These are phyloP conservation scores for Haematococcus lacustris DNA, from an alignment of 139 green algal genomes.

Conservation along the genomic window DNA sequence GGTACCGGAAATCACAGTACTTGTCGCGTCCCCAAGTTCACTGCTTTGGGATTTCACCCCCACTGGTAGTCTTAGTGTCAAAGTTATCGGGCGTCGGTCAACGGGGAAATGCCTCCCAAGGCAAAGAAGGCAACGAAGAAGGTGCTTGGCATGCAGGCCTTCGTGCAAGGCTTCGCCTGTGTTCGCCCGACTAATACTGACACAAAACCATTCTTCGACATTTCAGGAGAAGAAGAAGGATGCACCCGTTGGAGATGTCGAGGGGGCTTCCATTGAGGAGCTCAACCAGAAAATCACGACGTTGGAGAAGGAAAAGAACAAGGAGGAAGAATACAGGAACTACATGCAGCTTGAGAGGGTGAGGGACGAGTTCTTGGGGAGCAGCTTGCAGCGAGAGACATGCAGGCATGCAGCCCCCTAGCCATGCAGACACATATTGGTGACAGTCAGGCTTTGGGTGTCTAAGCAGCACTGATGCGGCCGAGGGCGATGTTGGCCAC, in stretches of 20 bases:
- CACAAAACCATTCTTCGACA: neutral
- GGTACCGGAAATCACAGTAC: neutral
- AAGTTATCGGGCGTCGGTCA: too few species aligned
- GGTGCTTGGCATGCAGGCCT: slow-evolving; percentile 15
- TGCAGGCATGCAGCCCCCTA: too few species aligned
- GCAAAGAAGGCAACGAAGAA: slow-evolving; percentile 35
- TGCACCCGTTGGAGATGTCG: slow-evolving; percentile 43
- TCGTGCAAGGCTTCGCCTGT: neutral
- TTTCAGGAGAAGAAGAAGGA: slow-evolving; percentile 53
- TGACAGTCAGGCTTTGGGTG: too few species aligned
- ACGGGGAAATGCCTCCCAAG: slow-evolving; percentile 23
- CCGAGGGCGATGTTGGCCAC: slow-evolving; percentile 9
- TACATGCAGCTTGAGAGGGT: slow-evolving; percentile 90
- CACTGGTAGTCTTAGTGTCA: neutral
- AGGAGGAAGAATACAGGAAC: slow-evolving; percentile 83
- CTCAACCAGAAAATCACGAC: slow-evolving; percentile 63
- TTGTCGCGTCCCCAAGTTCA: neutral
- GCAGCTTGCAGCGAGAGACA: too few species aligned
- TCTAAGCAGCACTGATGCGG: too few species aligned
- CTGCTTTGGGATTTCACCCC: neutral
- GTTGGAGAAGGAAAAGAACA: slow-evolving; percentile 80
- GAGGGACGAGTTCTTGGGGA: too few species aligned
- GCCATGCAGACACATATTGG: too few species aligned
- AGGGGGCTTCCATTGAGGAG: slow-evolving; percentile 67
- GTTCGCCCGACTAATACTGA: neutral